Conservation (phyloP, 1,139 yeast genomes). For the Suhomyces wounanorum region DNA sequence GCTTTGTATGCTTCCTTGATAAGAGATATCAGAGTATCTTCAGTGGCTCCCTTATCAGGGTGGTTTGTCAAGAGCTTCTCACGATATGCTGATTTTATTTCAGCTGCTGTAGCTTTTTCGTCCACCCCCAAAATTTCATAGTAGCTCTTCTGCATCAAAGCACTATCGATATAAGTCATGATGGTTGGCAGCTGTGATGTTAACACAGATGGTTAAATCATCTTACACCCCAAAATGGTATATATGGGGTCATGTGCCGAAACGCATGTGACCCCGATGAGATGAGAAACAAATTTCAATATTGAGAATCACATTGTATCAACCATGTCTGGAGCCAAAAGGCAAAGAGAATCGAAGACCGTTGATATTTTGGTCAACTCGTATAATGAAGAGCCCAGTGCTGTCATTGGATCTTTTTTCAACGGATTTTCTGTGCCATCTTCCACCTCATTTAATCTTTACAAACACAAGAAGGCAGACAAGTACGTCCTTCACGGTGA, state of each 20-base stretch:
- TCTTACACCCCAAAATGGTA: not conserved
- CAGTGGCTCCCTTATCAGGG: slow-evolving; percentile 62
- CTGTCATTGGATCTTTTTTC: slow-evolving; percentile 61
- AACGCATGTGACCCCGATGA: slow-evolving; percentile 11
- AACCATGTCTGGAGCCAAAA: slow-evolving; percentile 24
- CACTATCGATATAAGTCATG: slow-evolving; percentile 11
- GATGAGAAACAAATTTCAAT: slow-evolving; percentile 12
- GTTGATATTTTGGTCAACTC: slow-evolving; percentile 35
- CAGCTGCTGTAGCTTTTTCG: slow-evolving; percentile 35
- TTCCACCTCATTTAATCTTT: slow-evolving; percentile 63
- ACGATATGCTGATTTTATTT: slow-evolving; percentile 64
- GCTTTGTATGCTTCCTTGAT: slow-evolving; percentile 64
- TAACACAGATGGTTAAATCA: not conserved
- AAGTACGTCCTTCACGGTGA: slow-evolving; percentile 73
- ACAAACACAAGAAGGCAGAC: slow-evolving; percentile 52
- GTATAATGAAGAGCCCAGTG: slow-evolving; percentile 35
- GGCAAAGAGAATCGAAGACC: slow-evolving; percentile 27
- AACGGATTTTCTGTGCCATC: slow-evolving; percentile 70
- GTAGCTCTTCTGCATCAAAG: slow-evolving; percentile 20
- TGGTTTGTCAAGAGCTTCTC: slow-evolving; percentile 60
- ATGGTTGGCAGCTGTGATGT: too few relatives aligned
- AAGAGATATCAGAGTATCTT: slow-evolving; percentile 29
- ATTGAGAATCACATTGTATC: not conserved
- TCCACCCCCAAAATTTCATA: slow-evolving; percentile 58
- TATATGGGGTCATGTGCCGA: not conserved